Base-by-base conservation (phyloP, 129 eudicot species). In the Lactuca sativa region DNA sequence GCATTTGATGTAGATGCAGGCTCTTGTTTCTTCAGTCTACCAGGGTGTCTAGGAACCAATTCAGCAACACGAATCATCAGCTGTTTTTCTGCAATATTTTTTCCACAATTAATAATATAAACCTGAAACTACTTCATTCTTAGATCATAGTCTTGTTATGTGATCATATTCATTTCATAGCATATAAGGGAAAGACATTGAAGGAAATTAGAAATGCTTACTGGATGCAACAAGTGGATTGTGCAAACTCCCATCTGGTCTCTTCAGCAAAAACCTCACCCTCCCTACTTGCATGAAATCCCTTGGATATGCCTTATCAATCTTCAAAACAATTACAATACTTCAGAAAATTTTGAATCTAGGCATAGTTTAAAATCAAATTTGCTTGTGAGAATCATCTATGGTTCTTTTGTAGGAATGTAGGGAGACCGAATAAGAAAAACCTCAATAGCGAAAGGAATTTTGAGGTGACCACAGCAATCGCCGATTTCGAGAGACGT, bases 231-330 rank as follows among this genome's bases (percentile, higher is more conserved):
- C 63, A 13, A 70, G 83, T 0, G 97, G 96, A 79, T 95, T 95
- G 76, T 32, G 43, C 33, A 87, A 70, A 59, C 80, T 83, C 47
- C 97, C 96, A 82, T 95, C 97, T 15, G 87, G 86, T 71, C 74
- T 80, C 78, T 85, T 95, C 74, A 95, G 87, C 82, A 63, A 21
- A 66, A 83, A 82, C 82, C 99, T 85, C 73, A 95, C 93, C 67
- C 99, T 90, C 59, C 99, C 99, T 76, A 83, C 71, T 83, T 95
- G 99, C 95, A 90, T 85, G 64, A 80, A 95, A 81, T 95, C 99
- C 58, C 99, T 84, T 13, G 99, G 95, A 77, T 95, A 95, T 0
- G 96, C 97, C 83, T 95, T 95, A 30, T 95, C 99, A 56, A 64
- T 65, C 95, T 90, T 69, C 65, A 74, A 56, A 66, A 52, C 65